phyloP scores from a whole-genome alignment of 208 protist species.

The Crithidia bombi region DNA sequence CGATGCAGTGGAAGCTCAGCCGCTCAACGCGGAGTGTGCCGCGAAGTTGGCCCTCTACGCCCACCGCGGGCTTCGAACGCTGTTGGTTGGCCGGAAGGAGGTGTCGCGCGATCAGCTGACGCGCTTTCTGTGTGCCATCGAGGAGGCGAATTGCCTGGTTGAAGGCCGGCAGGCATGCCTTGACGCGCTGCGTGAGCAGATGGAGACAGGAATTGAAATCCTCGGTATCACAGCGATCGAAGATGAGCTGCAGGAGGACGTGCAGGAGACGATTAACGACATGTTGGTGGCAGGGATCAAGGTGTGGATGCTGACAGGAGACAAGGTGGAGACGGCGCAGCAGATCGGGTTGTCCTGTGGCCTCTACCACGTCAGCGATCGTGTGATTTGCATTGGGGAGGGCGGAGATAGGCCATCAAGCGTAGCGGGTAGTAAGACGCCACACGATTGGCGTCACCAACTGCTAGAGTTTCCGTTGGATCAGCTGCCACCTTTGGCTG shows the following conservation, averaged over 20 bases:
- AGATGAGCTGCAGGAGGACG: constrained; percentile 97
- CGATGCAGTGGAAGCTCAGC: not conserved
- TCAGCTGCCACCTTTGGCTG: constrained; percentile 1
- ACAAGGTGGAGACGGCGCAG: constrained; percentile 98
- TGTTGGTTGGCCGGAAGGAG: constrained; percentile 72
- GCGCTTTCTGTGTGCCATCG: constrained; percentile 38
- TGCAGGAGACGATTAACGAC: constrained; percentile 87
- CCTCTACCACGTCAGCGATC: constrained; percentile 58
- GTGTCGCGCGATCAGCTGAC: constrained; percentile 47
- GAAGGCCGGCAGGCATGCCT: constrained; percentile 52
- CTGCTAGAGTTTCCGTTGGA: constrained; percentile 28
- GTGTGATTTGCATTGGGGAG: constrained; percentile 57
- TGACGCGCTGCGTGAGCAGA: constrained; percentile 50
- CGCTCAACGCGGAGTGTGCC: constrained; percentile 28
- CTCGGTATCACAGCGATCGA: constrained; percentile 97
- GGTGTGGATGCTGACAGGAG: constrained; percentile 98
- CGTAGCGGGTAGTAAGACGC: not conserved
- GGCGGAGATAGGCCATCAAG: constrained; percentile 2
- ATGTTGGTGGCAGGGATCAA: constrained; percentile 84
- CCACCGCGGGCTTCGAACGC: constrained; percentile 70
- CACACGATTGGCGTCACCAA: constrained; percentile 15
- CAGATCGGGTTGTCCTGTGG: constrained; percentile 92
- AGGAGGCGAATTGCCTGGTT: constrained; percentile 41
- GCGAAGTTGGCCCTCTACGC: constrained; percentile 66
- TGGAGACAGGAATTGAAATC: constrained; percentile 89